Conservation (phyloP, 257 asterid genomes). For the Capsicum rhomboideum region DNA sequence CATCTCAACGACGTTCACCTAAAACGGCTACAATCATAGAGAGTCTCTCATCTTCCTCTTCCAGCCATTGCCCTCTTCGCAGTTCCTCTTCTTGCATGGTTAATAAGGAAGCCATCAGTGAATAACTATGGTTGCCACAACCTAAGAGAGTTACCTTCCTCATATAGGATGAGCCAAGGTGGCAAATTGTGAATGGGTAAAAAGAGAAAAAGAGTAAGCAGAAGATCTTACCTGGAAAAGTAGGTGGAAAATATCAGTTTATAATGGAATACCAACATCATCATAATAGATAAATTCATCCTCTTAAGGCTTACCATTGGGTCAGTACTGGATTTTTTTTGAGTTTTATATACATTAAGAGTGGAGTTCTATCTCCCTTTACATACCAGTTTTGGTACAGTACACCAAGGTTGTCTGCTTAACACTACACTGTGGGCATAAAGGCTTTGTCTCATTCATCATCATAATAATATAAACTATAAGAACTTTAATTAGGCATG, state of each 20-base stretch:
- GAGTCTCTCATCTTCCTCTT: conserved; percentile 59
- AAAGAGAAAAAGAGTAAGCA: not conserved
- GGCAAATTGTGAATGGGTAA: not conserved
- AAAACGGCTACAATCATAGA: conserved; percentile 36
- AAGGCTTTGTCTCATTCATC: conserved; percentile 9
- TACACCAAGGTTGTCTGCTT: not conserved
- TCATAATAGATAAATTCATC: not conserved
- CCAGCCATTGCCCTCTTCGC: conserved; percentile 72
- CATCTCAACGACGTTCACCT: conserved; percentile 64
- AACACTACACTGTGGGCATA: not conserved
- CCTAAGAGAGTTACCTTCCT: not conserved
- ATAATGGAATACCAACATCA: conserved; percentile 24
- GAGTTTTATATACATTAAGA: not conserved
- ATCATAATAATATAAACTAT: not conserved
- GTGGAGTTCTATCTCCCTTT: not conserved
- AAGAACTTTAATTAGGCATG: not conserved
- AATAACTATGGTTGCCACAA: not conserved
- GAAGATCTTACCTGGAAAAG: not conserved
- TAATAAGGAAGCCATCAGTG: not conserved
- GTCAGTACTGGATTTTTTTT: not conserved
- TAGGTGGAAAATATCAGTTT: conserved; percentile 15
- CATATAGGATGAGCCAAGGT: not conserved
- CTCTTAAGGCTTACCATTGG: not conserved
- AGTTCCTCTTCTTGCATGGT: conserved; percentile 31
- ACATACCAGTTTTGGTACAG: conserved; percentile 8